Evolutionary conservation across 2,329 filamentous ascomycete genomes (phyloP), one percentile per base, ranked within the genome.

Genomic region (Penicillium oxalicum): DNA sequence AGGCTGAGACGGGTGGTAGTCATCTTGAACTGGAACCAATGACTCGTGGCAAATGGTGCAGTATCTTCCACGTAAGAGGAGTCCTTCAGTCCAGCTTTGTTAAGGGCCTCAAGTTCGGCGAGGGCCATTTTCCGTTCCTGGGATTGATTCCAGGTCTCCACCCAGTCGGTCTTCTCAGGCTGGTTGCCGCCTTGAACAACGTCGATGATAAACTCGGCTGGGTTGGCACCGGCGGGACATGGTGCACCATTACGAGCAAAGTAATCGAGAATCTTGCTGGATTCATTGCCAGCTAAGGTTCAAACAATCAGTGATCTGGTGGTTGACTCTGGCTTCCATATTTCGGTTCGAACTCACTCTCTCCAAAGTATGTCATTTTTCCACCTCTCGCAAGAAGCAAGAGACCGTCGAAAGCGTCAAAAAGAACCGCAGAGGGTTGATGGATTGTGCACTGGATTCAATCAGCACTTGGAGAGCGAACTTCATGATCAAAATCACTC

Each of bases 311-410:
- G 48, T 9, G 1, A 7, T 37, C 44, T 7, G 2, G 13, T 9
- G 28, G 12, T 6, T 4, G n/a, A 26, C 11, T 18, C 18, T 18
- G 18, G 18, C 18, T 18, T 18, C 18, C 18, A 18, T 18, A 18
- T 18, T 18, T 18, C 18, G 5, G 2, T n/a, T 5, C 1, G 1
- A 4, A 52, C 63, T 59, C 45, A 66, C 63, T 72, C 47, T 77
- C 80, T 9, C 84, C 84, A 59, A 86, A 85, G 62, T 86, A 87
- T 1, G 83, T 79, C 1, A 80, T 84, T 55, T 78, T 78, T 7
- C 84, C 84, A 3, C 82, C 84, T 54, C 72, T 77, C n/a, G 81
- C 78, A 0, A 87, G 75, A 1, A 87, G 70, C 0, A 87, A 71
- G 0, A 87, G 75, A 0, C 76, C 78, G 53, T 87, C 84, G 50